A percentile compares a stretch with the other conserved stretches of the same genome.
Conservation (phyloP, 495 filamentous ascomycete species). For the Hyphodiscus hymeniophilus region DNA sequence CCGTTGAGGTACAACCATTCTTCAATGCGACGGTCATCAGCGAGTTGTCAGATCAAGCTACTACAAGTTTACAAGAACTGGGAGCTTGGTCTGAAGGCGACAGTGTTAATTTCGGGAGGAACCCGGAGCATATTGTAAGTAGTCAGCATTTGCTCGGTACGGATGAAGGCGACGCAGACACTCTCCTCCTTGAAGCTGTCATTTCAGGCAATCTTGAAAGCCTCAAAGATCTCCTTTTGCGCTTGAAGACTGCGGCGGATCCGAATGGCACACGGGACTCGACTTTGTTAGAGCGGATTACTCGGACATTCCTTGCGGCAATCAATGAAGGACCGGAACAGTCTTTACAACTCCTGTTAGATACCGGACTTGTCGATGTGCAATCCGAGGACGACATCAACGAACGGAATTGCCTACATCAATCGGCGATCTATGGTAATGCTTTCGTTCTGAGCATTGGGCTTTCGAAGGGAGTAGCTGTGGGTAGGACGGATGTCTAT, state of each 20-base stretch:
- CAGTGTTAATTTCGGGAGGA: slow-evolving; percentile 68
- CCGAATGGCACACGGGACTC: slow-evolving; percentile 31
- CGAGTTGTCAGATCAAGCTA: slow-evolving; percentile 91
- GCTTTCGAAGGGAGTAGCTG: slow-evolving; percentile 60
- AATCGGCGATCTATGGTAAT: slow-evolving; percentile 85
- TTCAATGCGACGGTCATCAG: slow-evolving; percentile 96
- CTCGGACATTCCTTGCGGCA: slow-evolving; percentile 78
- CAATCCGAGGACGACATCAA: slow-evolving; percentile 94
- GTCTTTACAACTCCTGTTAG: slow-evolving; percentile 64
- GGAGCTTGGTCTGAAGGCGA: slow-evolving; percentile 97
- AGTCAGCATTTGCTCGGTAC: slow-evolving; percentile 55
- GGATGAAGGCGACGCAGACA: slow-evolving; percentile 81
- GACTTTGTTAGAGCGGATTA: slow-evolving; percentile 59
- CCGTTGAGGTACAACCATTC: slow-evolving; percentile 95
- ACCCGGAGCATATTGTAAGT: slow-evolving; percentile 54
- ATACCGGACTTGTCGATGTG: slow-evolving; percentile 75
- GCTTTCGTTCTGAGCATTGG: slow-evolving; percentile 66
- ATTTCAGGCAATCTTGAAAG: slow-evolving; percentile 61
- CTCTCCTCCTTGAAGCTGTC: slow-evolving; percentile 79
- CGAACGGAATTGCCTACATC: slow-evolving; percentile 89
- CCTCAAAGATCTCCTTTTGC: slow-evolving; percentile 39
- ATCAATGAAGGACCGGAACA: slow-evolving; percentile 78
- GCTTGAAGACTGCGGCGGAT: slow-evolving; percentile 36
- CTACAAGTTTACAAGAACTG: slow-evolving; percentile 82
- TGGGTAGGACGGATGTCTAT: slow-evolving; percentile 81